Percentiles rank a stretch among this genome's conserved stretches.
Conservation (phyloP, 352 stramenopile genomes). For the Peronospora belbahrii region DNA sequence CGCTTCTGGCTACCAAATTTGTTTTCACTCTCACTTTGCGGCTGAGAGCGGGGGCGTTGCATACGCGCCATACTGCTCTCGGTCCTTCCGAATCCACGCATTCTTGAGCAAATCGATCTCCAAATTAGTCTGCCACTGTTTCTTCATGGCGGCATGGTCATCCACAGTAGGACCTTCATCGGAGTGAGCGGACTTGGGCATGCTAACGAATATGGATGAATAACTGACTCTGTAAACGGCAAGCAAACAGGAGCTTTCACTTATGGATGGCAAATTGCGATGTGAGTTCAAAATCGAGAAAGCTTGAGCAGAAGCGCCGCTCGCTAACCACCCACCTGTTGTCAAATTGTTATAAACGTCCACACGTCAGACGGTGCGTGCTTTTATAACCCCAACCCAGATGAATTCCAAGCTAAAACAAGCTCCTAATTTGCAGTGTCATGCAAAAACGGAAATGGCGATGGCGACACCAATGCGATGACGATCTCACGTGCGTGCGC, state of each 20-base stretch:
- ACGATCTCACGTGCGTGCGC: constrained; percentile 20
- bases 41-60: constrained; percentile 24
- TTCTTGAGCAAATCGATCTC: constrained; percentile 60
- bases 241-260: constrained; percentile 3
- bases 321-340: constrained; percentile 21
- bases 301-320: constrained; percentile 14
- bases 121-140: constrained; percentile 56
- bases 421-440: constrained; percentile 2
- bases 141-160: constrained; percentile 46
- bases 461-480: constrained; percentile 25
- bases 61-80: constrained; percentile 33
- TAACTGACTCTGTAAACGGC: too few species aligned
- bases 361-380: constrained; percentile 24
- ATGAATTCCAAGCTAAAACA: constrained; percentile 25
- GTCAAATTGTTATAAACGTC: constrained; percentile 29
- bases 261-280: constrained; percentile 23
- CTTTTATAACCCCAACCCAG: constrained; percentile 17
- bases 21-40: constrained; percentile 17
- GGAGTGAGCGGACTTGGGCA: constrained; percentile 29
- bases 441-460: constrained; percentile 10
- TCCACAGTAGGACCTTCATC: constrained; percentile 19
- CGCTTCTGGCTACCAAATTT: not conserved
- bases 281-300: constrained; percentile 18
- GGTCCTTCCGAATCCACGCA: constrained; percentile 52
- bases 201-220: too few species aligned